Evolutionary conservation across 2,329 filamentous ascomycete species (phyloP).

Genomic region (Stagonosporopsis tanaceti): DNA sequence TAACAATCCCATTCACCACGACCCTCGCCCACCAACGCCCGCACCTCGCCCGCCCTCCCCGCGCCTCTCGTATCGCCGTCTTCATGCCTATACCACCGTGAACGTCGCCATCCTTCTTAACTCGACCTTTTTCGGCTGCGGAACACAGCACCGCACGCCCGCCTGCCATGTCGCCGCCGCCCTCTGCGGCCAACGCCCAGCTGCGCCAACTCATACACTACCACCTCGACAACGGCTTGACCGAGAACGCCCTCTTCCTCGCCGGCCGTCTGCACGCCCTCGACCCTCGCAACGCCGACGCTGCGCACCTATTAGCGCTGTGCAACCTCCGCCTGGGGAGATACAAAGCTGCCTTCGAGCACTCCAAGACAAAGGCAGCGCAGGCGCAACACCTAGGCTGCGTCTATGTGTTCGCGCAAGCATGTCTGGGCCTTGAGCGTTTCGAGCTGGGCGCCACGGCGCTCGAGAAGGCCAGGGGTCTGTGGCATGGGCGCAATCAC

Average conservation of each 20-base stretch:
- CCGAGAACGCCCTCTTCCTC: constrained; percentile 92
- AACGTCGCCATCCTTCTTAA: constrained; percentile 15
- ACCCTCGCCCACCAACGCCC: constrained; percentile 22
- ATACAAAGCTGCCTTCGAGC: constrained; percentile 84
- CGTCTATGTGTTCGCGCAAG: constrained; percentile 89
- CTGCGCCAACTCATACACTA: constrained; percentile 73
- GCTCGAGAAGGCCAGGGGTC: constrained; percentile 79
- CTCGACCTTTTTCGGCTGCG: constrained; percentile 13
- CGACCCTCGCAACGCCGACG: constrained; percentile 81
- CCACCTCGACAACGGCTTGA: constrained; percentile 86
- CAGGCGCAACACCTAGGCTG: constrained; percentile 83
- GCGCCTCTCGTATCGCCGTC: constrained; percentile 24
- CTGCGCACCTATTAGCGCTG: constrained; percentile 81
- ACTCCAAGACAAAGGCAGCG: constrained; percentile 73
- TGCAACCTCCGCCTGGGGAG: constrained; percentile 86
- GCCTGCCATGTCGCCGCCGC: constrained; percentile 63
- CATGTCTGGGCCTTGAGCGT: constrained; percentile 80
- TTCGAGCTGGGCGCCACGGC: constrained; percentile 83
- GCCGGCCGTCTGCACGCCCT: constrained; percentile 85
- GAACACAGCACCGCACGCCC: constrained; percentile 18
- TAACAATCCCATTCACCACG: constrained; percentile 36
- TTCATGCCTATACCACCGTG: constrained; percentile 36
- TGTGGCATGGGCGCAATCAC: constrained; percentile 78
- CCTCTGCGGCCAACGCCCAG: constrained; percentile 65
- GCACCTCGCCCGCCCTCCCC: constrained; percentile 5